A percentile compares a stretch with the other conserved stretches of the same genome.
These are phyloP conservation scores for Bretschneidera sinensis DNA, from an alignment of 345 rosid genomes.

Conservation along the genomic window DNA sequence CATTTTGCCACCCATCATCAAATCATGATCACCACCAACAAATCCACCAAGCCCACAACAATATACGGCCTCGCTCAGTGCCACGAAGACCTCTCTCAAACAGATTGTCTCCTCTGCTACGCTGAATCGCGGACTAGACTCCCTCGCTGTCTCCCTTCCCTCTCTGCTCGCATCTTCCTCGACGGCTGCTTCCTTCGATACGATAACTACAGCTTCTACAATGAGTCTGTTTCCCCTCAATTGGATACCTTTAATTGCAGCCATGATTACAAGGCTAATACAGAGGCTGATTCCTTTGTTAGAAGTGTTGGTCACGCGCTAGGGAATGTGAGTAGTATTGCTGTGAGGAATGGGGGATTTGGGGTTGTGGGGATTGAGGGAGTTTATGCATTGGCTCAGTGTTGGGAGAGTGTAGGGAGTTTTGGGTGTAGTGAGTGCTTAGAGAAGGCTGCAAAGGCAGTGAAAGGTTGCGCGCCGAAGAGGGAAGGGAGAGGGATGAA, in stretches of 20 bases:
- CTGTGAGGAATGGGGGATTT: conserved; percentile 32
- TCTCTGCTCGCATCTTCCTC: conserved; percentile 40
- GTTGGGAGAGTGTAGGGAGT: conserved; percentile 38
- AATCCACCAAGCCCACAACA: neutral
- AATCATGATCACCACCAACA: conserved; percentile 3
- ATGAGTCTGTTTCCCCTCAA: conserved; percentile 30
- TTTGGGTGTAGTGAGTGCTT: conserved; percentile 44
- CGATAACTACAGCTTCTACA: conserved; percentile 46
- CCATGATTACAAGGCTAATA: neutral
- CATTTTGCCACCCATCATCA: conserved; percentile 39
- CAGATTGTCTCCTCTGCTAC: conserved; percentile 62
- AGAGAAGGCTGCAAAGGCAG: conserved; percentile 29
- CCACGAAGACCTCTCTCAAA: conserved; percentile 51
- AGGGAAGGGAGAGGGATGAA: conserved; percentile 48
- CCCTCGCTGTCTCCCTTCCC: conserved; percentile 55
- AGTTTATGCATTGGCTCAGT: conserved; percentile 45
- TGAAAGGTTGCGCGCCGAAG: conserved; percentile 28
- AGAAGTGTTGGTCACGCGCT: conserved; percentile 26
- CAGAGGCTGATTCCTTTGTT: conserved; percentile 3
- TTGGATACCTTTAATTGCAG: conserved; percentile 34
- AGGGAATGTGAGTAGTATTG: conserved; percentile 27
- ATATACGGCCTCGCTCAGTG: conserved; percentile 51
- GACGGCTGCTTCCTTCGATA: conserved; percentile 70
- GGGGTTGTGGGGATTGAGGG: conserved; percentile 22
- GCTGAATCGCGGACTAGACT: conserved; percentile 46